Conservation (phyloP, 108 stramenopile genomes). For the Heterococcus sp. region DNA sequence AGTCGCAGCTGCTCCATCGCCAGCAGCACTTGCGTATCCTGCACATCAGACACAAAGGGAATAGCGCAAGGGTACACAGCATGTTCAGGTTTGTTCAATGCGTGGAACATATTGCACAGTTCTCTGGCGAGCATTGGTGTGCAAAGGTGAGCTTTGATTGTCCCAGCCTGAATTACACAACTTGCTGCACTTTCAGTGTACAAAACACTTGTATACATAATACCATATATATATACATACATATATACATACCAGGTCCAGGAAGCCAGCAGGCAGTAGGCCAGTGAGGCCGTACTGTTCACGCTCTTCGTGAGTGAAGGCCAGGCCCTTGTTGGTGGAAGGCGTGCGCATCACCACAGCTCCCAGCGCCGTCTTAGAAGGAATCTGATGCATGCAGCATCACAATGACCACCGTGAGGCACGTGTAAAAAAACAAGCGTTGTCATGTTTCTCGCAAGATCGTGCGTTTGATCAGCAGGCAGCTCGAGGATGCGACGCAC, state of each 20-base stretch:
- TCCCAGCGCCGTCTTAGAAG: slow-evolving; percentile 1
- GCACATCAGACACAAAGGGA: neutral
- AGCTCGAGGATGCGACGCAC: too few species aligned
- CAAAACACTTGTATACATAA: neutral
- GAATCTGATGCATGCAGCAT: neutral
- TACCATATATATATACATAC: too few species aligned
- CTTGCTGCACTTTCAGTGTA: neutral
- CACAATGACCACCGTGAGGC: too few species aligned
- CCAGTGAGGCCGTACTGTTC: slow-evolving; percentile 41
- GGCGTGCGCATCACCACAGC: slow-evolving; percentile 24
- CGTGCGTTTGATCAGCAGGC: too few species aligned
- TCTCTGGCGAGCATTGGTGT: neutral
- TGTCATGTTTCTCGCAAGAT: too few species aligned
- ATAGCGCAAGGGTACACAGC: neutral
- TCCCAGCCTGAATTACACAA: neutral
- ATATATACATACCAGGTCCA: slow-evolving; percentile 51
- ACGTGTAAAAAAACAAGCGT: too few species aligned
- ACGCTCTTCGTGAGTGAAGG: slow-evolving; percentile 27
- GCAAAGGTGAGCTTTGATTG: neutral
- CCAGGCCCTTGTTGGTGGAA: slow-evolving; percentile 23
- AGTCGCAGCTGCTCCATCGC: slow-evolving; percentile 50
- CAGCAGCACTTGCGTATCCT: slow-evolving; percentile 38
- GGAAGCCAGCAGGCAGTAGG: slow-evolving; percentile 52
- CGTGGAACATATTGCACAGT: neutral
- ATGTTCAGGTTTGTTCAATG: neutral